These are phyloP conservation scores for Vanilla planifolia DNA, from an alignment of 106 monocot species.

Conservation along the genomic window DNA sequence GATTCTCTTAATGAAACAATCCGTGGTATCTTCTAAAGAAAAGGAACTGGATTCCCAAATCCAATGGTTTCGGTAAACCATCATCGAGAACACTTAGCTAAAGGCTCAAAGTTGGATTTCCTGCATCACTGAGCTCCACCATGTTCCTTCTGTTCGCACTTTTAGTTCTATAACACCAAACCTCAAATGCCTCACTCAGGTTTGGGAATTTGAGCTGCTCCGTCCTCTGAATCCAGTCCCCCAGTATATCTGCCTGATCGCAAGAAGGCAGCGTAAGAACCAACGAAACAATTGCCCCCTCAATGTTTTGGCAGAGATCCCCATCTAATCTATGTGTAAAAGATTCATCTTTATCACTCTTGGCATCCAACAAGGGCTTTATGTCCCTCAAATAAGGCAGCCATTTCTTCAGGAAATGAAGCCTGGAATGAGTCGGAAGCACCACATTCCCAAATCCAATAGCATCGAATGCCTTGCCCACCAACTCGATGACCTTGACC, in stretches of 20 bases:
- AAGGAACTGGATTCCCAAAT: no score
- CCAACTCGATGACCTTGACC: constrained; percentile 57
- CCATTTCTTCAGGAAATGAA: constrained; percentile 68
- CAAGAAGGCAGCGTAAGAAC: constrained; percentile 73
- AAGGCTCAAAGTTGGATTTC: constrained; percentile 48
- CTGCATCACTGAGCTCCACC: constrained; percentile 22
- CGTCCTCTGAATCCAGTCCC: constrained; percentile 68
- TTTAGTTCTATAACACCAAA: constrained; percentile 88
- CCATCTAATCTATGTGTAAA: constrained; percentile 48
- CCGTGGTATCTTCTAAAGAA: no score
- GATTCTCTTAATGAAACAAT: no score
- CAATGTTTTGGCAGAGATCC: constrained; percentile 75
- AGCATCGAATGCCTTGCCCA: constrained; percentile 76
- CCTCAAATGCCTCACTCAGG: constrained; percentile 91
- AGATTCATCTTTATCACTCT: constrained; percentile 21
- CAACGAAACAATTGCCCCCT: constrained; percentile 73
- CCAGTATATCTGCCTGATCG: constrained; percentile 83
- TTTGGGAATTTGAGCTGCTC: constrained; percentile 71
- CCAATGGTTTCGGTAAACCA: no score
- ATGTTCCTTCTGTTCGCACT: constrained; percentile 68
- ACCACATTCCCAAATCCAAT: constrained; percentile 77
- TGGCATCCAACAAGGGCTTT: constrained; percentile 62
- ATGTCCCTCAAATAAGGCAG: constrained; percentile 67
- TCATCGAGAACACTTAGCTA: constrained; percentile 5
- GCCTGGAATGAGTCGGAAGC: constrained; percentile 55